Percentiles rank a stretch among this genome's conserved stretches.
Conservation (phyloP, 257 asterid species). For the Nicotiana otophora region DNA sequence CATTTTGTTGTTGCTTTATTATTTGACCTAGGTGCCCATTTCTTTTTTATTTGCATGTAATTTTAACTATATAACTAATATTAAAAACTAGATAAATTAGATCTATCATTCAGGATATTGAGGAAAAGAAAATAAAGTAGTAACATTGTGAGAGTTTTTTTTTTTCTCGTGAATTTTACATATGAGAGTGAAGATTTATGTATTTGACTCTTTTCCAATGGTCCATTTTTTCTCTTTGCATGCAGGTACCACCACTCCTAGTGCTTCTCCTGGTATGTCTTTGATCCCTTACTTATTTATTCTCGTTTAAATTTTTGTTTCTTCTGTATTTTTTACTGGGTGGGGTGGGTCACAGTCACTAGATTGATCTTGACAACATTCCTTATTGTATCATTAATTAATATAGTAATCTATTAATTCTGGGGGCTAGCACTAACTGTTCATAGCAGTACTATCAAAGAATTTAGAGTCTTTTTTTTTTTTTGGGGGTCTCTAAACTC, state of each 20-base stretch:
- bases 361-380: not conserved
- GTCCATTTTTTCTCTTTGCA: not conserved
- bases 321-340: not conserved
- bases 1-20: too few relatives aligned
- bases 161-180: not conserved
- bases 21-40: not conserved
- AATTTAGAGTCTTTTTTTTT: too few relatives aligned
- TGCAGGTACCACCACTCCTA: constrained; percentile 2
- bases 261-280: constrained; percentile 10
- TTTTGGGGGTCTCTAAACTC: not conserved
- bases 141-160: not conserved
- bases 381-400: too few relatives aligned
- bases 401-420: too few relatives aligned
- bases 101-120: not conserved
- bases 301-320: not conserved
- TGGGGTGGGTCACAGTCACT: not conserved
- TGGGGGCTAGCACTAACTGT: not conserved
- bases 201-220: not conserved
- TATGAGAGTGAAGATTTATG: not conserved
- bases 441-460: not conserved
- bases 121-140: not conserved
- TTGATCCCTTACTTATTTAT: too few relatives aligned
- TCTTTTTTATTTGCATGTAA: not conserved
- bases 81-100: not conserved
- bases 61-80: too few relatives aligned